Base-by-base conservation (phyloP, 345 rosid genomes). In the Citrus maxima region DNA sequence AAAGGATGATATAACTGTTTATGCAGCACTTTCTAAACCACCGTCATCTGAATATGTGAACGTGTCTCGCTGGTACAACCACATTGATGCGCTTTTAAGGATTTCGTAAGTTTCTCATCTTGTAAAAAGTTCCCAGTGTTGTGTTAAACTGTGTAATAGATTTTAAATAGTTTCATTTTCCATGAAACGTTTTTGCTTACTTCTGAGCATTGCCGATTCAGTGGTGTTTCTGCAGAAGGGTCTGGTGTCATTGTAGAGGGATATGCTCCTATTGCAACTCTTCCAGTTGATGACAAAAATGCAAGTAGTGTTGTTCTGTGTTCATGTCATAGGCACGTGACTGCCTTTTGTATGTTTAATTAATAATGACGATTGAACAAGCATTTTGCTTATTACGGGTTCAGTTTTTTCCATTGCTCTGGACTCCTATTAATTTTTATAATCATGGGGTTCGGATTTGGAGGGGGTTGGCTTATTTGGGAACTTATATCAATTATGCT, bases 41-140 rank as follows among this genome's bases (percentile, higher is more conserved):
- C 97, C 95, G 19, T 83, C 97, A 27, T 74, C 96, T 5, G 82
- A 88, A 69, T 88, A 74, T 78, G 93, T 94, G 46, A 97, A 93
- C 28, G 90, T 76, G 18, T 82, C 87, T 67, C 82, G 99, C 63
- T 97, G 99, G 99, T 97, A 80, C 85, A 85, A 71, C 32, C 98
- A 94, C 83, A 90, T 94, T 22, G 95, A 91, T 71, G 90, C 93
- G 1, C 98, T 94, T 62, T 78, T 93, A 83, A 94, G 98, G 90
- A 92, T 94, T 77, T 94, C 96, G 99, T 94, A 85, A 94, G 98
- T 82, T 74, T 46, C 51, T 46, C 51, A 46, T 46, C 51, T 46
- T 46, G 1, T 46, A 12, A 46, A 5, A 46, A 46, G 51, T 3
- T 42, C 51, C 4, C 14, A 0, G 14, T 10, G 14, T 3, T 42